Evolutionary conservation across 2,329 filamentous ascomycete species (phyloP).

Genomic region (Aspergillus japonicus): DNA sequence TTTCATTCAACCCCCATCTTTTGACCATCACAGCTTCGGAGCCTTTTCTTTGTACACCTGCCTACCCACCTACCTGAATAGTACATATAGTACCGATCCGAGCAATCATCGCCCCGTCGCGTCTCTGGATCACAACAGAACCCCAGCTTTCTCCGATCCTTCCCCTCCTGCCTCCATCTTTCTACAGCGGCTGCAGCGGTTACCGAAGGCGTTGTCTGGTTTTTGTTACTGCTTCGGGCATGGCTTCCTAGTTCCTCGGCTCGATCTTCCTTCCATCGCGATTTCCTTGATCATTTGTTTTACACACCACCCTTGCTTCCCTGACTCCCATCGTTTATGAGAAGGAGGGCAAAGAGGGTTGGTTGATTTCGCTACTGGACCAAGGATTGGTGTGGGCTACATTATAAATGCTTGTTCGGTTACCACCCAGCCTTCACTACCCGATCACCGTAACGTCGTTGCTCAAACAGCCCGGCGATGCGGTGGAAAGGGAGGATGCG

Average conservation of each 20-base stretch:
- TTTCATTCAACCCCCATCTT: not conserved
- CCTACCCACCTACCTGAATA: not conserved
- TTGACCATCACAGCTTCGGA: not conserved
- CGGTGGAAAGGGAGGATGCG: slow-evolving; percentile 71
- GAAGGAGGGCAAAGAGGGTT: not conserved
- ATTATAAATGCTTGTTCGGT: slow-evolving; percentile 45
- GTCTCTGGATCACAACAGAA: not conserved
- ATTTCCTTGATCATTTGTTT: not conserved
- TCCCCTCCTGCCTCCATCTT: not conserved
- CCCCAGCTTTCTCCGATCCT: not conserved
- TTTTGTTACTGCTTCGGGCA: slow-evolving; percentile 12
- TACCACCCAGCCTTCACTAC: slow-evolving; percentile 69
- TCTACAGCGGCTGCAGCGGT: not conserved
- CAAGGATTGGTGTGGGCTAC: not conserved
- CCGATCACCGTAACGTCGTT: slow-evolving; percentile 90
- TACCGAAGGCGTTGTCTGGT: not conserved
- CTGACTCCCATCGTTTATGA: not conserved
- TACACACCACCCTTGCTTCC: not conserved
- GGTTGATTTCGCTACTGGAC: not conserved
- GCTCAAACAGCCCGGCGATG: slow-evolving; percentile 71
- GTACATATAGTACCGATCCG: not conserved
- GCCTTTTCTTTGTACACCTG: not conserved
- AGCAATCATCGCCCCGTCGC: not conserved
- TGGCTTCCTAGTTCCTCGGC: slow-evolving; percentile 19
- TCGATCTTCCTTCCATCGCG: slow-evolving; percentile 6